Evolutionary conservation across 2,329 filamentous ascomycete genomes (phyloP).

Genomic region (Graphilbum sp.): DNA sequence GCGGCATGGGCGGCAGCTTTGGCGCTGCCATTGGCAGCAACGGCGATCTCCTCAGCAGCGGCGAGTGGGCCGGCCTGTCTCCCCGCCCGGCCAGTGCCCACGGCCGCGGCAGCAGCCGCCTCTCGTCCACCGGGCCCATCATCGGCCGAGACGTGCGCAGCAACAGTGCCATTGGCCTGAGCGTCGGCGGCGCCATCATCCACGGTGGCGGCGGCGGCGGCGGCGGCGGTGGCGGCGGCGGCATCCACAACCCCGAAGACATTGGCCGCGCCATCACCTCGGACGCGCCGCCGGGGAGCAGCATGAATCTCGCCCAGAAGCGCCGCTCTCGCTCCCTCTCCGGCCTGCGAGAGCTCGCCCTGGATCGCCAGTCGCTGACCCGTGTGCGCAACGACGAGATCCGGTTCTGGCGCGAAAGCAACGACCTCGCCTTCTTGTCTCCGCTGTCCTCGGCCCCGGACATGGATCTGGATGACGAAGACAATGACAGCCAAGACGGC

Average conservation of each 20-base stretch:
- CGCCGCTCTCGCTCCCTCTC: constrained; percentile 45
- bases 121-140: constrained; percentile 3
- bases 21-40: too few relatives aligned
- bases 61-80: constrained; percentile 35
- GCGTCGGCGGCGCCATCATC: background rate
- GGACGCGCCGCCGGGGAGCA: constrained; percentile 20
- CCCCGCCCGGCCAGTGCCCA: constrained; percentile 46
- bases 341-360: constrained; percentile 28
- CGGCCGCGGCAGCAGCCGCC: constrained; percentile 27
- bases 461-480: constrained; percentile 16
- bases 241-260: constrained; percentile 27
- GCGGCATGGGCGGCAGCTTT: constrained; percentile 13
- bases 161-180: background rate
- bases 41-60: constrained; percentile 15
- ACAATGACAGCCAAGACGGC: constrained; percentile 1
- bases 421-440: constrained; percentile 32
- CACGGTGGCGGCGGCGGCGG: constrained; percentile 3
- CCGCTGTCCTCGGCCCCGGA: constrained; percentile 26
- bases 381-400: constrained; percentile 47
- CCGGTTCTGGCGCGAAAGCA: constrained; percentile 46
- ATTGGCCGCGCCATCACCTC: constrained; percentile 48
- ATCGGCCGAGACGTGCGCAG: background rate
- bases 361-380: constrained; percentile 14
- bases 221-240: constrained; percentile 10
- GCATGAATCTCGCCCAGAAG: constrained; percentile 20